Evolutionary conservation across 2,329 filamentous ascomycete genomes (phyloP).

Genomic region (Neoascochyta sp.): DNA sequence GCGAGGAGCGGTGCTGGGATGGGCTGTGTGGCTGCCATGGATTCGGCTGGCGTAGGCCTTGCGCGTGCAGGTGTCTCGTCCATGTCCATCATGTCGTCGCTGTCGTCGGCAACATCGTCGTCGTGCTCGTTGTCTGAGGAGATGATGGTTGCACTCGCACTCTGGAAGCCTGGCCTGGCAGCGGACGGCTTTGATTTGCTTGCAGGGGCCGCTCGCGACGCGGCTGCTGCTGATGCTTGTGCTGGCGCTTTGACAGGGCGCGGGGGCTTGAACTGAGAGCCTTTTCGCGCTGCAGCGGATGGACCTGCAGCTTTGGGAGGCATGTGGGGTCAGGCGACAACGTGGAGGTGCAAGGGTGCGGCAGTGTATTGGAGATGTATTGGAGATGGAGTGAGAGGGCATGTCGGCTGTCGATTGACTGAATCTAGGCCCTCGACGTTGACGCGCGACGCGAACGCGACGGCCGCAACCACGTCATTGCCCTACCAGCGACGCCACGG

Average conservation of each 20-base stretch:
- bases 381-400: no score
- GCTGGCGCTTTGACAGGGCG: constrained; percentile 29
- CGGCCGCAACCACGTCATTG: no score
- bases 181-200: constrained; percentile 16
- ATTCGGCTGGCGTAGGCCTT: constrained; percentile 8
- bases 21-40: constrained; percentile 26
- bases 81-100: constrained; percentile 31
- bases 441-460: no score
- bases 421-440: no score
- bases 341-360: constrained; percentile 2
- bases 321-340: constrained; percentile 12
- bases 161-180: constrained; percentile 17
- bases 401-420: no score
- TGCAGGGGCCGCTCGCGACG: constrained; percentile 15
- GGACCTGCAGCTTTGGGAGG: constrained; percentile 22
- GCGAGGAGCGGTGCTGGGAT: constrained; percentile 74
- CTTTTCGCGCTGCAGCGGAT: constrained; percentile 25
- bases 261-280: constrained; percentile 38
- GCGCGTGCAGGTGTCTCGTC: constrained; percentile 12
- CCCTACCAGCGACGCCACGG: no score
- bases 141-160: constrained; percentile 26
- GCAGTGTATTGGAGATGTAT: no score
- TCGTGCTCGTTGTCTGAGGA: constrained; percentile 30
- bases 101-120: constrained; percentile 22
- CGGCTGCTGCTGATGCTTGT: constrained; percentile 15